phyloP scores from a whole-genome alignment of 2,329 filamentous ascomycete species.

The Paracorniculantispora psalliotae region DNA sequence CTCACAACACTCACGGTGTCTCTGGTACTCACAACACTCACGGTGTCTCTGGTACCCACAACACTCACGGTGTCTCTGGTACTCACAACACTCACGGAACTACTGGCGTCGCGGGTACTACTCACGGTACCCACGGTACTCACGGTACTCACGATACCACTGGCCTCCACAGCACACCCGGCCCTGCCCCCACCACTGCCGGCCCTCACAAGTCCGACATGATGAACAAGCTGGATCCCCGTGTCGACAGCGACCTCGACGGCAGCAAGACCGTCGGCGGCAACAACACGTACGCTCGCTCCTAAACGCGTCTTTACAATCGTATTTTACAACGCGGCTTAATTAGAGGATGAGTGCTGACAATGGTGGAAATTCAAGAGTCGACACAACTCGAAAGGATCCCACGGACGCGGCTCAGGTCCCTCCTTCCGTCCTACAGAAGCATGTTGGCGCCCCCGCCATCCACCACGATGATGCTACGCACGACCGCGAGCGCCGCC shows the following conservation, averaged over 20 bases:
- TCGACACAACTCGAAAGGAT: slow-evolving; percentile 26
- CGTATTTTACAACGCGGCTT: not conserved
- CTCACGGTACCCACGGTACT: too few relatives aligned
- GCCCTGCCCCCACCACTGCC: slow-evolving; percentile 30
- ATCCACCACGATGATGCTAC: slow-evolving; percentile 39
- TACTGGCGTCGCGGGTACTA: slow-evolving; percentile 15
- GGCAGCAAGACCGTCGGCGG: slow-evolving; percentile 49
- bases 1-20: slow-evolving; percentile 16
- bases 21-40: slow-evolving; percentile 24
- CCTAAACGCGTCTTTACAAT: slow-evolving; percentile 26
- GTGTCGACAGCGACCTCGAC: slow-evolving; percentile 52
- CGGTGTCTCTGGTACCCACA: not conserved
- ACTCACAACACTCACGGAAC: slow-evolving; percentile 17
- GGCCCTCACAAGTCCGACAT: slow-evolving; percentile 46
- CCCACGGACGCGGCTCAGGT: slow-evolving; percentile 54
- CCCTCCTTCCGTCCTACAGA: slow-evolving; percentile 47
- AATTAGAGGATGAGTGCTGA: not conserved
- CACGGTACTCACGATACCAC: slow-evolving; percentile 30
- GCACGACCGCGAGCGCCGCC: slow-evolving; percentile 41
- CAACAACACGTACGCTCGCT: slow-evolving; percentile 41
- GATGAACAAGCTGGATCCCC: slow-evolving; percentile 51
- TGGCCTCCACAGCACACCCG: slow-evolving; percentile 29
- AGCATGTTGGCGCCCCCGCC: slow-evolving; percentile 41
- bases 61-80: slow-evolving; percentile 11
- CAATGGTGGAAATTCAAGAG: not conserved